Percentiles rank a stretch among this genome's conserved stretches.
phyloP scores from a whole-genome alignment of 192 early-diverging fungal species.

The Phlyctochytrium planicorne region DNA sequence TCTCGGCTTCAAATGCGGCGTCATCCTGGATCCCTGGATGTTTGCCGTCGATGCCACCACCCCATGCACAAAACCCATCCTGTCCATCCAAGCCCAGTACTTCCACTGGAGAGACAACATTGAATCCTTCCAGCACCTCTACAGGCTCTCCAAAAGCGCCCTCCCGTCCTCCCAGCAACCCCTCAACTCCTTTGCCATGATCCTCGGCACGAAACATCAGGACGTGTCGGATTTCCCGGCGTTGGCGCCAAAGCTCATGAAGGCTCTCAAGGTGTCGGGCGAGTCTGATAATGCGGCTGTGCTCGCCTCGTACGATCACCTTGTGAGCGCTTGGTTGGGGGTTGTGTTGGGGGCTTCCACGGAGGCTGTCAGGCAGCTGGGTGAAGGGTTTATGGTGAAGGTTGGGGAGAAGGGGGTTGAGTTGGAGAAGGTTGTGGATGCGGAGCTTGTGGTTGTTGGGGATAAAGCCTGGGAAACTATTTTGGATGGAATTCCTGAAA shows the following conservation, averaged over 20 bases:
- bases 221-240: constrained; percentile 10
- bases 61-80: constrained; percentile 2
- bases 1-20: constrained; percentile 13
- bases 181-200: constrained; percentile 11
- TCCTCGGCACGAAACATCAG: constrained; percentile 18
- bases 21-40: constrained; percentile 31
- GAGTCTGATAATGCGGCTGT: neutral
- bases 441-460: neutral
- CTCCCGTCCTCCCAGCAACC: neutral
- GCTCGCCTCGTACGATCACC: neutral
- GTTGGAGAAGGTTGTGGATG: neutral
- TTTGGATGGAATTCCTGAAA: neutral
- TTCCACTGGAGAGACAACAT: constrained; percentile 28
- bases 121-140: neutral
- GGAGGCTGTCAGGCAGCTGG: too few relatives aligned
- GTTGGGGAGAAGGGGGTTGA: too few relatives aligned
- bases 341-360: too few relatives aligned
- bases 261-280: neutral
- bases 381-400: too few relatives aligned
- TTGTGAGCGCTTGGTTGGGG: neutral
- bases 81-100: constrained; percentile 18
- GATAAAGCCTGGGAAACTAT: neutral
- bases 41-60: constrained; percentile 3
- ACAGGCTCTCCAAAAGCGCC: neutral
- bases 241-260: constrained; percentile 1